Evolutionary conservation across 306 rosid genomes (phyloP).

Genomic region (Prunus davidiana): DNA sequence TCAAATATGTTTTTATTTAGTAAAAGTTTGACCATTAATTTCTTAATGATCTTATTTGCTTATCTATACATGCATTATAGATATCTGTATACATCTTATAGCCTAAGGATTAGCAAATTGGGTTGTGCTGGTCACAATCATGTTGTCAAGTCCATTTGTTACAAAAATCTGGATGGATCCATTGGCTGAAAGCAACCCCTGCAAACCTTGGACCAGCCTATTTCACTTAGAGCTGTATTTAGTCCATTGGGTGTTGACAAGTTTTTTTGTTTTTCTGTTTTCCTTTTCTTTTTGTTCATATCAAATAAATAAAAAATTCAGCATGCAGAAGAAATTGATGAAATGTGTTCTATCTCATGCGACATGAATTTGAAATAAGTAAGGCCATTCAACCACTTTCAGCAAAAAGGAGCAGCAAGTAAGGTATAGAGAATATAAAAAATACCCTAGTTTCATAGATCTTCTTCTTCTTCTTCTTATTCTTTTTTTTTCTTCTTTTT

Average conservation of each 20-base stretch:
- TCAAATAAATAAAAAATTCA: background rate
- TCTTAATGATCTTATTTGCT: no score
- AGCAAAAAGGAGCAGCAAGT: background rate
- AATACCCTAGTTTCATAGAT: no score
- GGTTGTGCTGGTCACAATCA: conserved; percentile 30
- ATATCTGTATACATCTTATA: background rate
- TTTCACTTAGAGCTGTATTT: background rate
- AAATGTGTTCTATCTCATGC: background rate
- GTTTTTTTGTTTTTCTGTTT: background rate
- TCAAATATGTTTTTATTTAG: no score
- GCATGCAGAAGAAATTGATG: background rate
- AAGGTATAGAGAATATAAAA: no score
- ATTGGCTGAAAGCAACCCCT: conserved; percentile 24
- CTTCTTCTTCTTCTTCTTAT: no score
- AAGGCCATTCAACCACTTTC: no score
- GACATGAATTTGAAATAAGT: background rate
- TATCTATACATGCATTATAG: no score
- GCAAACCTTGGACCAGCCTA: conserved; percentile 9
- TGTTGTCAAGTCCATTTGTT: conserved; percentile 30
- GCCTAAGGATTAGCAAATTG: background rate
- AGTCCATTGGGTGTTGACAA: background rate
- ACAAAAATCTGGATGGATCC: conserved; percentile 14
- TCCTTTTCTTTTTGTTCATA: background rate
- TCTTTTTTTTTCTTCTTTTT: no score
- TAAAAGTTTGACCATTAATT: no score